Evolutionary conservation across 139 green algal species (phyloP), one percentile per base, ranked within the genome.

Genomic region (Tetradesmus lagerheimii): DNA sequence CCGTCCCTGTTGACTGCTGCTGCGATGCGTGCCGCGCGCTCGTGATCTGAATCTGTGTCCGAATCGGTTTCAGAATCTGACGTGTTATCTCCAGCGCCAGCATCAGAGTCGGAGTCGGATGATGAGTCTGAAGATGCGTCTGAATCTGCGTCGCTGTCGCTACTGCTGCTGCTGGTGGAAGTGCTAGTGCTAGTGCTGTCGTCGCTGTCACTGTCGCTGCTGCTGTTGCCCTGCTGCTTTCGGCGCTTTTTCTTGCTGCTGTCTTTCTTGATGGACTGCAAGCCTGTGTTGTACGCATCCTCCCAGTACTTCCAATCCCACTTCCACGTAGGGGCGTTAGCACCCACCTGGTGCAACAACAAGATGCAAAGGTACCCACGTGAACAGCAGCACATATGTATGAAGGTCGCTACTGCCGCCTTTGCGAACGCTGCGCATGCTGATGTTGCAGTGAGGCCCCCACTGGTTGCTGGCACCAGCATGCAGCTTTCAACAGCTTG

Each of bases 231-330:
- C 14, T 45, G 77, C 78, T 75, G 87, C 87, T 80, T 29, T 20
- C 45, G 74, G 15, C 50, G 57, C 57, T 47, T 37, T 9, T 66
- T 78, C 12, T 76, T 64, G 62, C 35, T 27, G 86, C 86, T 85
- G 41, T 71, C 31, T 43, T 25, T 47, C 35, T 87, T 80, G 11
- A 89, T 23, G 14, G 18, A 34, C 23, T 85, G 83, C 82, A 87
- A 8, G 29, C 90, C 92, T 0, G 89, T 92, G 90, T 97, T 93
- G 91, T 96, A 98, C 0, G 96, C 96, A 35, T 93, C 89, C 89
- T 98, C 96, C 96, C 96, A 98, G 84, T 95, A 98, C 89, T 95
- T 96, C 35, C 93, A 86, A 1, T 93, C 93, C 96, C 96, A 98
- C 31, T 94, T 91, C 89, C 93, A 96, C 18, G 86, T 31, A 3